Evolutionary conservation across 331 rosid species (phyloP).

Genomic region (Acacia concinna): DNA sequence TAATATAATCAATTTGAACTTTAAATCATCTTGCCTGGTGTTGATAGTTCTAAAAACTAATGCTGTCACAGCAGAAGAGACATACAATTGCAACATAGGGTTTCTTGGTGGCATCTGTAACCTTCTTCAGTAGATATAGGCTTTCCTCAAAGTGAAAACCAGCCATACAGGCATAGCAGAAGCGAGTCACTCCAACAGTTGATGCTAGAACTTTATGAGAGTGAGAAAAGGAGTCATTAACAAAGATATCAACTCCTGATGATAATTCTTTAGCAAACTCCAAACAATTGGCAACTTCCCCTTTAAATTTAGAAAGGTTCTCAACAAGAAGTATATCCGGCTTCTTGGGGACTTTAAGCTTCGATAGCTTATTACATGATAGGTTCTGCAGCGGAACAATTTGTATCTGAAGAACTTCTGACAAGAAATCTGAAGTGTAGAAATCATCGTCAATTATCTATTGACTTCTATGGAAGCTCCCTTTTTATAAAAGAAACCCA

Average conservation of each 20-base stretch:
- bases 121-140: slow-evolving; percentile 49
- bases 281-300: slow-evolving; percentile 78
- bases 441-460: slow-evolving; percentile 32
- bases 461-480: slow-evolving; percentile 5
- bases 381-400: slow-evolving; percentile 53
- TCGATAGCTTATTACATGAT: slow-evolving; percentile 35
- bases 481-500: slow-evolving; percentile 7
- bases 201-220: slow-evolving; percentile 88
- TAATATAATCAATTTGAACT: background rate
- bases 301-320: slow-evolving; percentile 69
- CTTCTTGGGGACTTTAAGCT: slow-evolving; percentile 44
- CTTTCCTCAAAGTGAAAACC: slow-evolving; percentile 86
- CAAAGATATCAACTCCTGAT: slow-evolving; percentile 75
- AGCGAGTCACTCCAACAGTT: slow-evolving; percentile 80
- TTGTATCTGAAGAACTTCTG: slow-evolving; percentile 53
- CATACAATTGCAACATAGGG: slow-evolving; percentile 88
- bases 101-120: slow-evolving; percentile 46
- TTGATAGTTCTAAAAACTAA: slow-evolving; percentile 4
- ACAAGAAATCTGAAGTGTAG: slow-evolving; percentile 54
- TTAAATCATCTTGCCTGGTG: slow-evolving; percentile 16
- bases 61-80: slow-evolving; percentile 27
- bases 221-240: slow-evolving; percentile 75
- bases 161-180: slow-evolving; percentile 71
- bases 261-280: slow-evolving; percentile 62
- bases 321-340: slow-evolving; percentile 64